Evolutionary conservation across 208 protist genomes (phyloP).

Genomic region (Leishmania amazonensis): DNA sequence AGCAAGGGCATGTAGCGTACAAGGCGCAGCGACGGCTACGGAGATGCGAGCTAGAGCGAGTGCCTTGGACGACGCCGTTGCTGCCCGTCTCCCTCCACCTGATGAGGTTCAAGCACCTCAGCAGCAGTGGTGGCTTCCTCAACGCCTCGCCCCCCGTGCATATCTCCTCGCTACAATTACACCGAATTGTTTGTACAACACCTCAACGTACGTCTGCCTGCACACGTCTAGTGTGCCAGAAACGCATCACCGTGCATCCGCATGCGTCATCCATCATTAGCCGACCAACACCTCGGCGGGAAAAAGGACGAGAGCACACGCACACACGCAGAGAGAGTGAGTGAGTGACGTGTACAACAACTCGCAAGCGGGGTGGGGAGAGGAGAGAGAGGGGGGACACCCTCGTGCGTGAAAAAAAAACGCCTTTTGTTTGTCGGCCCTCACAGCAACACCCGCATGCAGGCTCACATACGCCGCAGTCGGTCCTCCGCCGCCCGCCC

Average conservation of each 20-base stretch:
- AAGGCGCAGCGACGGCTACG: not conserved
- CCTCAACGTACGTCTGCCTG: not conserved
- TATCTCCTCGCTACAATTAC: not conserved
- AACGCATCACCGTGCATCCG: not conserved
- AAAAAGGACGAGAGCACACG: not conserved
- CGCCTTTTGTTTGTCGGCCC: not conserved
- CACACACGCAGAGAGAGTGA: not conserved
- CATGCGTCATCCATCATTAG: not conserved
- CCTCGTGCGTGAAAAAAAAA: not conserved
- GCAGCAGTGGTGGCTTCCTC: not conserved
- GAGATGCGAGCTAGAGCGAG: not conserved
- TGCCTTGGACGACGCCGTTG: not conserved
- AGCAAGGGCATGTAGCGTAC: not conserved
- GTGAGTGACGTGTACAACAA: not conserved
- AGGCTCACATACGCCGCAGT: too few species aligned
- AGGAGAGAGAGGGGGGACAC: not conserved
- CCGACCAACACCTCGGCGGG: not conserved
- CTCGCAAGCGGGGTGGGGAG: not conserved
- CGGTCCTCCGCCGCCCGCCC: too few species aligned
- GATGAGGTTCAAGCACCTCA: not conserved
- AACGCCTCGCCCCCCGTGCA: not conserved
- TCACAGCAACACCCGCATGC: not conserved
- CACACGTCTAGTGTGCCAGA: not conserved
- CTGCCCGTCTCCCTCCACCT: not conserved
- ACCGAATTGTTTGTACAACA: not conserved